Conservation (phyloP, 2,329 filamentous ascomycete species). For the Septoria petroselini region DNA sequence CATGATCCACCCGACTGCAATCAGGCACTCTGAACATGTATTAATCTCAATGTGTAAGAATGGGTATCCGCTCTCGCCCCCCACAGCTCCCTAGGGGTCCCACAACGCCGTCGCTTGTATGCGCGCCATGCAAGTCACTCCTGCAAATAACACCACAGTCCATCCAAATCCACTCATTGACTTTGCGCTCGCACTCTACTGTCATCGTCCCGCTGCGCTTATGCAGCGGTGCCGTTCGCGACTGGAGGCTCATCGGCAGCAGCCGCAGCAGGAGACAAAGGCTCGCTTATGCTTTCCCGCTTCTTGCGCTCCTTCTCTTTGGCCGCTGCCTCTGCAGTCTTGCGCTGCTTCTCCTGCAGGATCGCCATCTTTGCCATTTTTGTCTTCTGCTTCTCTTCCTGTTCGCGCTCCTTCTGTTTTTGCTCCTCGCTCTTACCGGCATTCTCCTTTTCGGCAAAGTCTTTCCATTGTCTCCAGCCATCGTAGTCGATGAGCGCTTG, state of each 20-base stretch:
- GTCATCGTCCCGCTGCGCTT: background rate
- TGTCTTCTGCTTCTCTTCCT: slow-evolving; percentile 34
- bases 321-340: slow-evolving; percentile 29
- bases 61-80: slow-evolving; percentile 12
- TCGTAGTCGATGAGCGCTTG: slow-evolving; percentile 98
- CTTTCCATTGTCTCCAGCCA: slow-evolving; percentile 96
- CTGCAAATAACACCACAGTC: background rate
- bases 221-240: slow-evolving; percentile 5
- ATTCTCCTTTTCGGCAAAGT: slow-evolving; percentile 53
- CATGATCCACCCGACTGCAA: too few species aligned
- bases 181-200: background rate
- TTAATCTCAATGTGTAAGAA: slow-evolving; percentile 8
- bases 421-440: slow-evolving; percentile 39
- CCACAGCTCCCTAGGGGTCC: background rate
- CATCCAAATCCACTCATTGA: background rate
- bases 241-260: slow-evolving; percentile 9
- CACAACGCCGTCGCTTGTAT: slow-evolving; percentile 10
- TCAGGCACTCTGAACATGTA: slow-evolving; percentile 1
- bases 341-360: slow-evolving; percentile 32
- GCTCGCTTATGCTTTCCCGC: slow-evolving; percentile 17
- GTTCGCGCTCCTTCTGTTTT: slow-evolving; percentile 32
- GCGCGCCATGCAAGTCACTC: slow-evolving; percentile 1
- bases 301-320: slow-evolving; percentile 28
- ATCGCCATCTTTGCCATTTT: slow-evolving; percentile 36
- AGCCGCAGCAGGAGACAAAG: slow-evolving; percentile 4